phyloP scores from a whole-genome alignment of 2,329 filamentous ascomycete species.

The Bimuria novae-zelandiae region DNA sequence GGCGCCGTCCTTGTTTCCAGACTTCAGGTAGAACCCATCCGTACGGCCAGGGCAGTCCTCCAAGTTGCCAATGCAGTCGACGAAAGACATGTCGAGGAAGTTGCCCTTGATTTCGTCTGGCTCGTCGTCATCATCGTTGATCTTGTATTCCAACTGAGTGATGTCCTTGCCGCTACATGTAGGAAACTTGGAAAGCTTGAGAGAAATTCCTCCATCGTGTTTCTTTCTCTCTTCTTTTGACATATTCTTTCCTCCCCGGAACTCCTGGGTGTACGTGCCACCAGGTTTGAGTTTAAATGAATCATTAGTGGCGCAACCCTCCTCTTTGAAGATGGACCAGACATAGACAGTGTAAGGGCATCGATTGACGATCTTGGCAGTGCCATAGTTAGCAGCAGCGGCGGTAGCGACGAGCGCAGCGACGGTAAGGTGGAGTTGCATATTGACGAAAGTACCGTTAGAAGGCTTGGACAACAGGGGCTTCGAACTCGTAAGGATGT shows the following conservation, averaged over 20 bases:
- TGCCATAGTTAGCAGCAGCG: constrained; percentile 25
- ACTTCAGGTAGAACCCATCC: constrained; percentile 41
- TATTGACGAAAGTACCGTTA: constrained; percentile 24
- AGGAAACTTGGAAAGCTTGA: constrained; percentile 46
- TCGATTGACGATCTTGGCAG: constrained; percentile 44
- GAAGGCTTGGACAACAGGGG: constrained; percentile 15
- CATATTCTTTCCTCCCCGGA: too few species aligned
- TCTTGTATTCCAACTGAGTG: constrained; percentile 47
- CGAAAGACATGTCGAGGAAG: constrained; percentile 47
- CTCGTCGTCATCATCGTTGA: constrained; percentile 16
- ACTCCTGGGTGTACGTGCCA: constrained; percentile 36
- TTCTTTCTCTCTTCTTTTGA: constrained; percentile 41
- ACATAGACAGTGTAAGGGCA: constrained; percentile 45
- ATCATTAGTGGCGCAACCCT: constrained; percentile 28
- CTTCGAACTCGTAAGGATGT: constrained; percentile 25
- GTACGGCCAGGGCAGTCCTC: constrained; percentile 39
- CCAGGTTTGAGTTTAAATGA: constrained; percentile 35
- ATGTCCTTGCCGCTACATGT: constrained; percentile 36
- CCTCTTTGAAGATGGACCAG: constrained; percentile 44
- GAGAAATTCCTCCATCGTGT: constrained; percentile 38
- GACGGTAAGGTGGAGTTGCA: constrained; percentile 40
- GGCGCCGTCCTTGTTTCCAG: constrained; percentile 24
- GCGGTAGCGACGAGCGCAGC: constrained; percentile 39
- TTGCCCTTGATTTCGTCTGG: constrained; percentile 17
- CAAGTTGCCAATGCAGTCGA: constrained; percentile 33